Evolutionary conservation across 2,329 filamentous ascomycete genomes (phyloP).

Genomic region (Penicillium vulpinum): DNA sequence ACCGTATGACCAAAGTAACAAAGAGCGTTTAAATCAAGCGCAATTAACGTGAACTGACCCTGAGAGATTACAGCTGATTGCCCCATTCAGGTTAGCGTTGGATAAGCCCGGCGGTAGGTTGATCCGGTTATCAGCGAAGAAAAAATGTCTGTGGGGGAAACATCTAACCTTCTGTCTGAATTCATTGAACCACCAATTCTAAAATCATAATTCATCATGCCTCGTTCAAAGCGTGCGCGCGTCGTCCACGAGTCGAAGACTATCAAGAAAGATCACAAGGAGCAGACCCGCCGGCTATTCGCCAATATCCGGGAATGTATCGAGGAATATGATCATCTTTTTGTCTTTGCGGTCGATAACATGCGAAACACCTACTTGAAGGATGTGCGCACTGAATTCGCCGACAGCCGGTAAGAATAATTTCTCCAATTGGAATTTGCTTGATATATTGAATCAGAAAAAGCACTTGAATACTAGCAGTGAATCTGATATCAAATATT

Average conservation of each 20-base stretch:
- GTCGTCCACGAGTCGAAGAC: slow-evolving; percentile 89
- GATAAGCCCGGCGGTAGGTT: slow-evolving; percentile 42
- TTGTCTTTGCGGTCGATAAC: slow-evolving; percentile 92
- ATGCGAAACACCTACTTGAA: slow-evolving; percentile 98
- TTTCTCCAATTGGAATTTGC: background rate
- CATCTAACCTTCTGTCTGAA: slow-evolving; percentile 22
- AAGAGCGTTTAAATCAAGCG: background rate
- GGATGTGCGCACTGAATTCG: slow-evolving; percentile 79
- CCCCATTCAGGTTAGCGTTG: slow-evolving; percentile 35
- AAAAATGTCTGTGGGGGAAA: slow-evolving; percentile 31
- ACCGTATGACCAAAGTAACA: background rate
- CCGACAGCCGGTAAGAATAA: slow-evolving; percentile 71
- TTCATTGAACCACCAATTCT: slow-evolving; percentile 10
- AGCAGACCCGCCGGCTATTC: slow-evolving; percentile 82
- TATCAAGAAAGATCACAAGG: slow-evolving; percentile 87
- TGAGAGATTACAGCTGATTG: slow-evolving; percentile 30
- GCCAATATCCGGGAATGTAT: slow-evolving; percentile 82
- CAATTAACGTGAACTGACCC: background rate
- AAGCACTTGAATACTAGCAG: slow-evolving; percentile 2
- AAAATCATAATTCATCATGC: slow-evolving; percentile 61
- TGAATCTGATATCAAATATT: slow-evolving; percentile 4
- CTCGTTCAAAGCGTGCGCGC: slow-evolving; percentile 91
- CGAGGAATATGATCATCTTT: slow-evolving; percentile 84
- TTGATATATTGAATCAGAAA: background rate
- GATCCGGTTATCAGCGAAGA: slow-evolving; percentile 42